A percentile compares a stretch with the other conserved stretches of the same genome.
phyloP scores from a whole-genome alignment of 23 red algal species.

The Rhodosorus marinus region DNA sequence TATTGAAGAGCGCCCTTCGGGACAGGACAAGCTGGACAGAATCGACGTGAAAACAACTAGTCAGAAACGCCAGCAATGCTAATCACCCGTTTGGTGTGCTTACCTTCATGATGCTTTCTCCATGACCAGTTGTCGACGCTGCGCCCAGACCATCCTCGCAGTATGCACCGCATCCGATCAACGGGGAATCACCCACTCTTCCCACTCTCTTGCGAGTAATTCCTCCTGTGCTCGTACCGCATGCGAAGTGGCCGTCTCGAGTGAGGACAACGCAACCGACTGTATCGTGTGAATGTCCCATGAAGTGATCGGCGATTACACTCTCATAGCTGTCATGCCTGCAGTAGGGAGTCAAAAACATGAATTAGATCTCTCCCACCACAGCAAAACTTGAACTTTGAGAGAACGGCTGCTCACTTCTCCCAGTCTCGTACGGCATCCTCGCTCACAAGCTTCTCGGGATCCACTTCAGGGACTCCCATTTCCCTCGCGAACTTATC shows the following conservation, averaged over 20 bases:
- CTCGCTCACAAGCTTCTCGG: slow-evolving; percentile 17
- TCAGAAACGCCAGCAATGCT: slow-evolving; percentile 8
- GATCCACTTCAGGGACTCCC: slow-evolving; percentile 4
- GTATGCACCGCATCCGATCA: slow-evolving; percentile 57
- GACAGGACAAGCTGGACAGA: background rate
- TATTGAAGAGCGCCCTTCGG: background rate
- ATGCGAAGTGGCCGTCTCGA: slow-evolving; percentile 36
- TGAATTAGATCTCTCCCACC: too few species aligned
- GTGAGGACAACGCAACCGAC: slow-evolving; percentile 81
- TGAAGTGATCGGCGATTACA: background rate
- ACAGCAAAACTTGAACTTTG: too few species aligned
- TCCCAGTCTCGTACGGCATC: slow-evolving; percentile 38
- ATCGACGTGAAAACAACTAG: background rate
- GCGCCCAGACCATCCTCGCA: slow-evolving; percentile 35
- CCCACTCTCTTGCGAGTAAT: slow-evolving; percentile 80
- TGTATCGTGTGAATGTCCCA: slow-evolving; percentile 28
- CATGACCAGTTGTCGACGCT: slow-evolving; percentile 68
- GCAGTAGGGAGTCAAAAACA: too few species aligned
- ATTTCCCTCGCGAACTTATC: slow-evolving; percentile 38
- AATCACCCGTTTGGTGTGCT: slow-evolving; percentile 13
- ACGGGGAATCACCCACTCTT: slow-evolving; percentile 72
- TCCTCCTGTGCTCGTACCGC: slow-evolving; percentile 72
- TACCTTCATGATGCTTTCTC: slow-evolving; percentile 69
- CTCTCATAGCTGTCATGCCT: too few species aligned
- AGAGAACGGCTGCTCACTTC: too few species aligned